These are phyloP conservation scores for Phytophthora fragariae DNA, from an alignment of 352 stramenopile genomes.

Conservation along the genomic window DNA sequence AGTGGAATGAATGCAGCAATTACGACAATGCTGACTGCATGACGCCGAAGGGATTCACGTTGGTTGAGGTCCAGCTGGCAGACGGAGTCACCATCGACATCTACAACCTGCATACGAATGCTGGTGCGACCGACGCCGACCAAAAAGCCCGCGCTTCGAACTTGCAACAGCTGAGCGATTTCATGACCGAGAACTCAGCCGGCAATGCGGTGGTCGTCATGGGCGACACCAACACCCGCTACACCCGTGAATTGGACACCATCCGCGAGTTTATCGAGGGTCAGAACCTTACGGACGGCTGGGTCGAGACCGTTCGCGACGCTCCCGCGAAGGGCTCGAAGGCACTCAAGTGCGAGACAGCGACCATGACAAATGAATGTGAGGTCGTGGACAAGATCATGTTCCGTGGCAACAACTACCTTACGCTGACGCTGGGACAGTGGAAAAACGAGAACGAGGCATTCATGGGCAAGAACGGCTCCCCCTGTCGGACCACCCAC, in stretches of 20 bases:
- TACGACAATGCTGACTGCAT: conserved; percentile 53
- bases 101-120: conserved; percentile 60
- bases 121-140: conserved; percentile 39
- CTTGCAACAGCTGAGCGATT: conserved; percentile 49
- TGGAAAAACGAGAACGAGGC: conserved; percentile 46
- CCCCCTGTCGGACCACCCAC: conserved; percentile 50
- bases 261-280: conserved; percentile 35
- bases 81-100: conserved; percentile 51
- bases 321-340: conserved; percentile 36
- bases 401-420: conserved; percentile 55
- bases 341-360: conserved; percentile 41
- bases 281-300: conserved; percentile 48
- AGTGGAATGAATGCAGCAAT: conserved; percentile 52
- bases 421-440: conserved; percentile 40
- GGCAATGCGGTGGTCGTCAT: conserved; percentile 53
- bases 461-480: conserved; percentile 38
- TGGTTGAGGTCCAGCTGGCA: conserved; percentile 46
- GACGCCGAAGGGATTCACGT: conserved; percentile 58
- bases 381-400: conserved; percentile 65
- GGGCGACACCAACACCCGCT: conserved; percentile 58
- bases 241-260: conserved; percentile 50
- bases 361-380: conserved; percentile 43
- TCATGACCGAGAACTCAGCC: conserved; percentile 48
- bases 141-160: conserved; percentile 43
- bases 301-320: conserved; percentile 43